Conservation (phyloP, 208 protist species). For the Wallacemonas sp. region DNA sequence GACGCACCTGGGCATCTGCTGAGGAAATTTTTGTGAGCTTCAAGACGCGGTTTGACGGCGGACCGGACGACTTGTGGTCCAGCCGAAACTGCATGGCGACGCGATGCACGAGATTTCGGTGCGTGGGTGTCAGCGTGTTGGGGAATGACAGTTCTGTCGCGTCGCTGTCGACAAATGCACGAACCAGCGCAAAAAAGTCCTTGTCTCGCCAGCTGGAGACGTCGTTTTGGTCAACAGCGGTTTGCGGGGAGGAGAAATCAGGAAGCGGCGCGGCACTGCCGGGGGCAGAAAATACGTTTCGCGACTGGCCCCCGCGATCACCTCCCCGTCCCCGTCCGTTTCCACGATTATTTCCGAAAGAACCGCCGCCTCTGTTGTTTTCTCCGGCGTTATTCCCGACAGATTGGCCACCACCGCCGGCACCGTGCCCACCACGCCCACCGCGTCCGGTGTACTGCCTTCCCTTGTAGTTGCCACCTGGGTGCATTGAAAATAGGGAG, state of each 20-base stretch:
- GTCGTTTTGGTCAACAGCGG: constrained; percentile 39
- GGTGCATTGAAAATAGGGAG: constrained; percentile 34
- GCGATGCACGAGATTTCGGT: constrained; percentile 72
- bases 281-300: not conserved
- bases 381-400: not conserved
- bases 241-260: constrained; percentile 5
- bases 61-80: constrained; percentile 70
- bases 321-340: not conserved
- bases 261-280: not conserved
- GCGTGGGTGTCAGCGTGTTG: constrained; percentile 48
- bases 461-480: constrained; percentile 30
- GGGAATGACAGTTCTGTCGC: constrained; percentile 70
- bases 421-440: not conserved
- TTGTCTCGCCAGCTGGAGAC: constrained; percentile 72
- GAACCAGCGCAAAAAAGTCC: constrained; percentile 70
- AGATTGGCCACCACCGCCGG: not conserved
- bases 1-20: constrained; percentile 29
- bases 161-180: constrained; percentile 71
- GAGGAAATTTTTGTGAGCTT: constrained; percentile 65
- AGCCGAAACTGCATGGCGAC: constrained; percentile 70
- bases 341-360: not conserved
- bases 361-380: not conserved
- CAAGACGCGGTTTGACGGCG: constrained; percentile 40
- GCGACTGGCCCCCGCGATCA: not conserved
- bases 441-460: constrained; percentile 1